These are phyloP conservation scores for Guadua angustifolia DNA, from an alignment of 176 grass and related monocot species.

Conservation along the genomic window DNA sequence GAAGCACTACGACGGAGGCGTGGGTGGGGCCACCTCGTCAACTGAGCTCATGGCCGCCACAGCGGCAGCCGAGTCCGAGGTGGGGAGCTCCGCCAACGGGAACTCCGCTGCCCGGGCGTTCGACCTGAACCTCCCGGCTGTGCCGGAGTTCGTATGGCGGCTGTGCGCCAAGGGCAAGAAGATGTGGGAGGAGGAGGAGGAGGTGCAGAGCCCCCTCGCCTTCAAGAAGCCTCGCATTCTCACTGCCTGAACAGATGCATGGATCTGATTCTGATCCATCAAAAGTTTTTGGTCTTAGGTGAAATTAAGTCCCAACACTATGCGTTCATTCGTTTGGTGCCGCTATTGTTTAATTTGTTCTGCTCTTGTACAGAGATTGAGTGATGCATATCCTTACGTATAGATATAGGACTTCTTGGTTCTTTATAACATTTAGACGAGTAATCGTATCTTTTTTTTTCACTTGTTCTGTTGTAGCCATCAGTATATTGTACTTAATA, in stretches of 20 bases:
- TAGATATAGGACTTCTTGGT: constrained; percentile 21
- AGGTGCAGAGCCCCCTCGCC: constrained; percentile 94
- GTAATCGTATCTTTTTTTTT: constrained; percentile 13
- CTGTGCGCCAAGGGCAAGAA: constrained; percentile 49
- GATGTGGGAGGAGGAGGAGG: constrained; percentile 76
- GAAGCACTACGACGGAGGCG: constrained; percentile 87
- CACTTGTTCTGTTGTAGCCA: constrained; percentile 8
- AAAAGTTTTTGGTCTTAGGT: constrained; percentile 34
- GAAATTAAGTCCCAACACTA: constrained; percentile 31
- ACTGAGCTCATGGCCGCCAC: background rate
- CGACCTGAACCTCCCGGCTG: constrained; percentile 87
- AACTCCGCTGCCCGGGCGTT: constrained; percentile 59
- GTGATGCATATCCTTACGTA: constrained; percentile 5
- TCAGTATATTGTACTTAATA: constrained; percentile 37
- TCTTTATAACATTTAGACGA: constrained; percentile 1
- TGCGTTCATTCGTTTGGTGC: constrained; percentile 60
- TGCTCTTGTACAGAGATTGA: constrained; percentile 50
- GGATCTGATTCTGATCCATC: constrained; percentile 31
- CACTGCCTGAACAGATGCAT: constrained; percentile 43
- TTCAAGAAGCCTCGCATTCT: constrained; percentile 95
- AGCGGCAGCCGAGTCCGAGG: constrained; percentile 61
- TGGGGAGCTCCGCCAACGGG: constrained; percentile 63
- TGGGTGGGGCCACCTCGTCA: constrained; percentile 30
- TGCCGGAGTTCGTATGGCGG: constrained; percentile 66
- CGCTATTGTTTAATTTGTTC: constrained; percentile 50